Percentiles rank a stretch among this genome's conserved stretches.
Evolutionary conservation across 2,329 filamentous ascomycete genomes (phyloP).

Genomic region (Fonsecaea pedrosoi): DNA sequence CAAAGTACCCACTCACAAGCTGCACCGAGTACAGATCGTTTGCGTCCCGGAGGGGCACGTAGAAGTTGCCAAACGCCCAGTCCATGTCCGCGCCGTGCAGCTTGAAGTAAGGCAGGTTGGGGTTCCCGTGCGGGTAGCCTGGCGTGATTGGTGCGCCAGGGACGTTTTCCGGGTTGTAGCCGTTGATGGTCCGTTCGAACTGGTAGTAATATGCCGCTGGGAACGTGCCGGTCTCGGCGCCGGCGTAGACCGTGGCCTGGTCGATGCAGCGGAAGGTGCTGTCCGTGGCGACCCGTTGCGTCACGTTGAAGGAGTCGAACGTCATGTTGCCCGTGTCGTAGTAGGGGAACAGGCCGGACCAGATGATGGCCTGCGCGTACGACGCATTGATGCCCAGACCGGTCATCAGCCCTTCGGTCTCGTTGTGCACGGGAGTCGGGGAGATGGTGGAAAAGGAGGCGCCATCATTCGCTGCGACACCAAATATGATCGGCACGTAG

Average conservation of each 20-base stretch:
- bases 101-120: conserved; percentile 60
- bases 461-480: conserved; percentile 62
- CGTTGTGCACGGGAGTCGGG: conserved; percentile 50
- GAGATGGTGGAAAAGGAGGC: conserved; percentile 62
- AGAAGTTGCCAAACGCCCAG: conserved; percentile 62
- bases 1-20: conserved; percentile 57
- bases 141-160: conserved; percentile 55
- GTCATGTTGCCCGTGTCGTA: conserved; percentile 58
- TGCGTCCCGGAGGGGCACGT: conserved; percentile 55
- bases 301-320: conserved; percentile 63
- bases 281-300: conserved; percentile 63
- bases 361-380: conserved; percentile 51
- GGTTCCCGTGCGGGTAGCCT: conserved; percentile 54
- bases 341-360: conserved; percentile 59
- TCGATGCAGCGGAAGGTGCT: conserved; percentile 66
- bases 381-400: conserved; percentile 56
- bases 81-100: conserved; percentile 65
- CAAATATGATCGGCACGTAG: conserved; percentile 63
- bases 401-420: conserved; percentile 52
- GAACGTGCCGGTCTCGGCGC: conserved; percentile 54
- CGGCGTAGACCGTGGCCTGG: conserved; percentile 64
- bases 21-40: conserved; percentile 58
- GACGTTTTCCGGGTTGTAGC: conserved; percentile 61
- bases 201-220: conserved; percentile 64
- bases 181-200: conserved; percentile 63